Conservation (phyloP, 768 basidiomycete genomes). For the Lactifluus subvellereus region DNA sequence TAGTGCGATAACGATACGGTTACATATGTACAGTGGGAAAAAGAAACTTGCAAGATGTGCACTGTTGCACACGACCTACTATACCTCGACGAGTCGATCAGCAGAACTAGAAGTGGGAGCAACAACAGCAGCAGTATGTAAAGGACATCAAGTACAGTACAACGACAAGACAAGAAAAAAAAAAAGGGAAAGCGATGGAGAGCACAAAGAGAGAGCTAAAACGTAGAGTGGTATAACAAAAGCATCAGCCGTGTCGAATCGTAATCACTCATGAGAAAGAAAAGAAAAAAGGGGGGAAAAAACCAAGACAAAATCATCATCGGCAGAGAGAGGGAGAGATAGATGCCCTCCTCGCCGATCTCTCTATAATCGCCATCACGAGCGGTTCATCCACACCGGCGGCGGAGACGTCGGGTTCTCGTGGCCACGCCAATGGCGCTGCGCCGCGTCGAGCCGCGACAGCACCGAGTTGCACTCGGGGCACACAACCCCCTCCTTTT, state of each 20-base stretch:
- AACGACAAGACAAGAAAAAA: not conserved
- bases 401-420: constrained; percentile 4
- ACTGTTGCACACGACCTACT: not conserved
- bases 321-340: too few relatives aligned
- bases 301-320: too few relatives aligned
- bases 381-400: not conserved
- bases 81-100: not conserved
- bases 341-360: not conserved
- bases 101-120: not conserved
- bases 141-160: not conserved
- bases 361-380: not conserved
- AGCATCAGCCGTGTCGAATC: not conserved
- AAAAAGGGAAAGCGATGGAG: not conserved
- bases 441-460: constrained; percentile 16
- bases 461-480: constrained; percentile 11
- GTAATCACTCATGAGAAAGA: not conserved
- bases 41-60: not conserved
- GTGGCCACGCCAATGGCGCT: constrained; percentile 20
- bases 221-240: not conserved
- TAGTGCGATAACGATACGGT: not conserved
- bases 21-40: not conserved
- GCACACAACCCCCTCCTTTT: not conserved
- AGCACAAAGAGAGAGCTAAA: not conserved
- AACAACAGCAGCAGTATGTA: too few relatives aligned
- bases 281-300: not conserved